phyloP scores from a whole-genome alignment of 176 grass and related monocot species.

The Oryza coarctata region DNA sequence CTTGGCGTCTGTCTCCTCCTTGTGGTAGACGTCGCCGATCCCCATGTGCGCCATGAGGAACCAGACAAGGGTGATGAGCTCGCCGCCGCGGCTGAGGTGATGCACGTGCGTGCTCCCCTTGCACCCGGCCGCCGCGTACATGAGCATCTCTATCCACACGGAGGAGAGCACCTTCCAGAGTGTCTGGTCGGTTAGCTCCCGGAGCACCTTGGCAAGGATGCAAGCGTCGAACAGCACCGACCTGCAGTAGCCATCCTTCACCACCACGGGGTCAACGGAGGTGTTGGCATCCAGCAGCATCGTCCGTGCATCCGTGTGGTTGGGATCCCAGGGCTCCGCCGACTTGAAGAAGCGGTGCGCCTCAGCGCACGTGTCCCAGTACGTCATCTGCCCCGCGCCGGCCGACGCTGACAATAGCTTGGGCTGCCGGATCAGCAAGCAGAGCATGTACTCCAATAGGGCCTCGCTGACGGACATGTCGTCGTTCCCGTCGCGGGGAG shows the following conservation, averaged over 20 bases:
- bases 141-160: conserved; percentile 47
- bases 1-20: background rate
- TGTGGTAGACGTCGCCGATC: conserved; percentile 30
- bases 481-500: background rate
- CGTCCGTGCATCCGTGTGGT: background rate
- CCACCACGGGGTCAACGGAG: background rate
- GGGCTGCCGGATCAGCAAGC: conserved; percentile 7
- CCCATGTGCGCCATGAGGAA: conserved; percentile 49
- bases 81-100: conserved; percentile 38
- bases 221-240: conserved; percentile 47
- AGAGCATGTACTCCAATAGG: conserved; percentile 51
- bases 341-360: background rate
- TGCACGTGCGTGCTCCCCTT: conserved; percentile 25
- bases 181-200: background rate
- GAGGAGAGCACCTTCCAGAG: conserved; percentile 1
- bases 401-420: no score
- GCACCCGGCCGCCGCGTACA: conserved; percentile 34
- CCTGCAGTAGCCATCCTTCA: conserved; percentile 40
- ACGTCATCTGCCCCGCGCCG: no score
- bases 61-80: conserved; percentile 50
- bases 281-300: conserved; percentile 40
- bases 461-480: background rate
- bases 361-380: no score
- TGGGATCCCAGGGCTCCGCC: background rate
- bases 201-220: conserved; percentile 40